phyloP scores from a whole-genome alignment of 306 rosid genomes.

The Trichosanthes cucumerina region DNA sequence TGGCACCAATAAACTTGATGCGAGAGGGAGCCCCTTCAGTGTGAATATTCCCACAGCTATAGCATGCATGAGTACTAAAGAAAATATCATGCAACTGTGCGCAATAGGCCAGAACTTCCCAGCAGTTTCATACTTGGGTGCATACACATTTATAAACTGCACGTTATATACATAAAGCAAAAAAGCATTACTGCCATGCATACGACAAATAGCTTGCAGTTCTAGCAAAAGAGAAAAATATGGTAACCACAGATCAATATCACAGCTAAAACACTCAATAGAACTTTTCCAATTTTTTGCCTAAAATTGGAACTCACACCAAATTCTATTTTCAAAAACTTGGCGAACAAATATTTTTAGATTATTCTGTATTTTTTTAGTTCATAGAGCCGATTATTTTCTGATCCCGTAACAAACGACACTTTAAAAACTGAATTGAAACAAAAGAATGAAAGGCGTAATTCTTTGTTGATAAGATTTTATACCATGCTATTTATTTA shows the following conservation, averaged over 20 bases:
- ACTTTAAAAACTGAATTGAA: not conserved
- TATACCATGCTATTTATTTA: not conserved
- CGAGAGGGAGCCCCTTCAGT: constrained; percentile 40
- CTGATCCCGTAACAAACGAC: not conserved
- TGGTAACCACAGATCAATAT: not conserved
- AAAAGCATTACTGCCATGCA: constrained; percentile 8
- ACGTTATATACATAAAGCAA: constrained; percentile 13
- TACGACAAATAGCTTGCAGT: not conserved
- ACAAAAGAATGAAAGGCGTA: not conserved
- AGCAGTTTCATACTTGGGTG: constrained; percentile 65
- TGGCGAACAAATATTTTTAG: not conserved
- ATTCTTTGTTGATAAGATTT: not conserved
- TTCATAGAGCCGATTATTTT: not conserved
- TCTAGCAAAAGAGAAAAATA: not conserved
- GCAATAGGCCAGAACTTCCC: constrained; percentile 90
- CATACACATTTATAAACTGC: constrained; percentile 83
- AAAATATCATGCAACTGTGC: constrained; percentile 73
- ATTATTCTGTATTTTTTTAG: not conserved
- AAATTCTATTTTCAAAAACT: not conserved
- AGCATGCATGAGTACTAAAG: constrained; percentile 83
- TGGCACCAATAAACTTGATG: constrained; percentile 45
- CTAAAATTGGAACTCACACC: not conserved
- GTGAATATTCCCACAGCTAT: constrained; percentile 93
- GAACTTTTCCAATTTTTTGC: not conserved
- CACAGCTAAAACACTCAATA: not conserved